Conservation (phyloP, 2,329 filamentous ascomycete genomes). For the Proliferodiscus dingleyae region DNA sequence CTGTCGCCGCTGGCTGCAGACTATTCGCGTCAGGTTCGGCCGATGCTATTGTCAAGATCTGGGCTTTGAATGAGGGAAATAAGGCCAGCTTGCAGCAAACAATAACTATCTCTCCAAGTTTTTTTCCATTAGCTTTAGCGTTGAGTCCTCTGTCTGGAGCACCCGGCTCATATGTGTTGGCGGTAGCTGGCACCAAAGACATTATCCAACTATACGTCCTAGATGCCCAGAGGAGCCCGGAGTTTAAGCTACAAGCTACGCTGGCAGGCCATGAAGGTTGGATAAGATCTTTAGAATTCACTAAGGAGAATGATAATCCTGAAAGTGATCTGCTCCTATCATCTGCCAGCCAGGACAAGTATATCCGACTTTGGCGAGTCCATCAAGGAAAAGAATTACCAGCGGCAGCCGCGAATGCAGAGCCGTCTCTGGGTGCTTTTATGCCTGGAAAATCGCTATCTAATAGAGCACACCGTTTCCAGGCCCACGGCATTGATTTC, state of each 20-base stretch:
- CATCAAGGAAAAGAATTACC: constrained; percentile 65
- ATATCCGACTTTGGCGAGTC: constrained; percentile 88
- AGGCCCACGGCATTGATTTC: constrained; percentile 55
- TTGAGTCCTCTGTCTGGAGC: constrained; percentile 53
- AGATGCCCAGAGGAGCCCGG: constrained; percentile 34
- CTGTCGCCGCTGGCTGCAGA: constrained; percentile 31
- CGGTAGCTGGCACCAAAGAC: constrained; percentile 79
- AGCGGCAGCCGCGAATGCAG: constrained; percentile 48
- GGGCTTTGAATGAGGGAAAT: constrained; percentile 52
- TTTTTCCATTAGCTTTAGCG: constrained; percentile 75
- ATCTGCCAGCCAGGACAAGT: constrained; percentile 96
- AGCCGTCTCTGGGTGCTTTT: constrained; percentile 54
- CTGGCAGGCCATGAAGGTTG: constrained; percentile 90
- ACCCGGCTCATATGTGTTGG: constrained; percentile 59
- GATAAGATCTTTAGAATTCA: constrained; percentile 82
- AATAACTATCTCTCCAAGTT: constrained; percentile 69
- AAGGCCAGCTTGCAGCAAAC: constrained; percentile 59
- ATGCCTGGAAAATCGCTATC: constrained; percentile 68
- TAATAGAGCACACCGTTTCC: constrained; percentile 82
- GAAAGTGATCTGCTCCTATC: constrained; percentile 73
- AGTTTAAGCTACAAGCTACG: constrained; percentile 70
- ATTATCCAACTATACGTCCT: constrained; percentile 76
- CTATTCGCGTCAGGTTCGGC: constrained; percentile 75
- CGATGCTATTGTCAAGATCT: constrained; percentile 68
- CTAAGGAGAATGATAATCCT: constrained; percentile 50